Percentiles rank a stretch among this genome's conserved stretches.
These are phyloP conservation scores for Alternaria angustiovoidea DNA, from an alignment of 2,329 filamentous ascomycete genomes.

Conservation along the genomic window DNA sequence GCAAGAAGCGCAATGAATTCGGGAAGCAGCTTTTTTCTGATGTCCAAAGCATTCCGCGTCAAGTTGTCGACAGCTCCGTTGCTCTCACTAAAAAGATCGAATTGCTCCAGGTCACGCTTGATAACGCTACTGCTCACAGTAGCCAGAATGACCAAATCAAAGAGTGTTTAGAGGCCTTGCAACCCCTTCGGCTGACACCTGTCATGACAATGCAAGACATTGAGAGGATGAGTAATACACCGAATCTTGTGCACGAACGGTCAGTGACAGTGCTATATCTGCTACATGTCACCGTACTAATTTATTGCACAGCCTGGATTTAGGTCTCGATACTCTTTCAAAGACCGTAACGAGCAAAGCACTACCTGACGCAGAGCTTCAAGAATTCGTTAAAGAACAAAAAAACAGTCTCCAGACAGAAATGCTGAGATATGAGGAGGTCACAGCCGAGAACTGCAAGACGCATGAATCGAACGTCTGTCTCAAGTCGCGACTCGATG, in stretches of 20 bases:
- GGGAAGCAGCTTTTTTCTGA: constrained; percentile 30
- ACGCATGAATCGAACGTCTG: constrained; percentile 21
- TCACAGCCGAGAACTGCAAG: constrained; percentile 22
- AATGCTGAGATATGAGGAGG: constrained; percentile 31
- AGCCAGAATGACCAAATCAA: constrained; percentile 13
- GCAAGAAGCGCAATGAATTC: constrained; percentile 27
- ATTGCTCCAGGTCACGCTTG: constrained; percentile 19
- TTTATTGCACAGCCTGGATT: constrained; percentile 22
- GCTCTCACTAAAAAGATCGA: constrained; percentile 26
- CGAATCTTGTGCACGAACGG: constrained; percentile 33
- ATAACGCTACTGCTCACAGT: constrained; percentile 5
- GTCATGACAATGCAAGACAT: constrained; percentile 32
- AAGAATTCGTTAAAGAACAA: constrained; percentile 23
- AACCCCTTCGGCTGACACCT: constrained; percentile 24
- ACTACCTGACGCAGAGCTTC: constrained; percentile 14
- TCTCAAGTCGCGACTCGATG: constrained; percentile 27
- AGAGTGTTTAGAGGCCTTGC: constrained; percentile 29
- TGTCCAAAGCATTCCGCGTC: constrained; percentile 24
- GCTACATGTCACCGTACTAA: constrained; percentile 9
- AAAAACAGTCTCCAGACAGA: constrained; percentile 25
- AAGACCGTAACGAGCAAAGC: constrained; percentile 1
- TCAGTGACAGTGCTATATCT: constrained; percentile 12
- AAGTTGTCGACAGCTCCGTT: constrained; percentile 19
- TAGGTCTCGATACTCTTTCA: constrained; percentile 24
- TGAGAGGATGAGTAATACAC: constrained; percentile 32